Conservation (phyloP, 2,329 filamentous ascomycete species). For the Pyrenochaeta sp. region DNA sequence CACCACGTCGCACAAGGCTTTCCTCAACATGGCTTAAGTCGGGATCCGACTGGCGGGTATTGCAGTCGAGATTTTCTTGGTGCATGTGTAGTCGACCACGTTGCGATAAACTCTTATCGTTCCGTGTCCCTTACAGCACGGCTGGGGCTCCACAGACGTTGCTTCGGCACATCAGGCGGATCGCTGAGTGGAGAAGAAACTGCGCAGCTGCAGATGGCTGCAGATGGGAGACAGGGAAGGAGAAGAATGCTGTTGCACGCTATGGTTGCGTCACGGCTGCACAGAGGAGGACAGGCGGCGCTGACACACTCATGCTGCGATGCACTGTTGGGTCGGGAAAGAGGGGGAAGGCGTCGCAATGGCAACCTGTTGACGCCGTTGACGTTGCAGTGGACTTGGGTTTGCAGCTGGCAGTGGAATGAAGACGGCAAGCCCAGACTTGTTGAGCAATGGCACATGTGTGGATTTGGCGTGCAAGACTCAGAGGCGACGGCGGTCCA, state of each 20-base stretch:
- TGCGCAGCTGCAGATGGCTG: slow-evolving; percentile 24
- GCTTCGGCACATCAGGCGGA: slow-evolving; percentile 23
- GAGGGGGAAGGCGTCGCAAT: background rate
- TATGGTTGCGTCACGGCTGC: slow-evolving; percentile 26
- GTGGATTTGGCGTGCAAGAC: slow-evolving; percentile 12
- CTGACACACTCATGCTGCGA: slow-evolving; percentile 2
- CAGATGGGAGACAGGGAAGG: slow-evolving; percentile 14
- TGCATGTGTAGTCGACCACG: slow-evolving; percentile 29
- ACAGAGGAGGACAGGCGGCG: slow-evolving; percentile 4
- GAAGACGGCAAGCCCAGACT: slow-evolving; percentile 8
- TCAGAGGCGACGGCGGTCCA: slow-evolving; percentile 23
- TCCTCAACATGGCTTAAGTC: slow-evolving; percentile 13
- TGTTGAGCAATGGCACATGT: slow-evolving; percentile 27
- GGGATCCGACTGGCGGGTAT: slow-evolving; percentile 20
- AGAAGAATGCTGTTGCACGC: slow-evolving; percentile 10
- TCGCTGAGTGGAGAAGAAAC: slow-evolving; percentile 25
- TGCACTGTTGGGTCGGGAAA: background rate
- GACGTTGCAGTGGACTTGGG: background rate
- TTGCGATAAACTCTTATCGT: slow-evolving; percentile 35
- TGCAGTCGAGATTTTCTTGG: slow-evolving; percentile 22
- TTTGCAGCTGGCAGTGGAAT: slow-evolving; percentile 12
- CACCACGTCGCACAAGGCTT: slow-evolving; percentile 29
- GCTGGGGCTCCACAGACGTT: slow-evolving; percentile 30
- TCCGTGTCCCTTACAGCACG: slow-evolving; percentile 22
- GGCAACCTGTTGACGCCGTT: background rate